A percentile compares a stretch with the other conserved stretches of the same genome.
Evolutionary conservation across 495 filamentous ascomycete genomes (phyloP).

Genomic region (Podospora pseudocomata): DNA sequence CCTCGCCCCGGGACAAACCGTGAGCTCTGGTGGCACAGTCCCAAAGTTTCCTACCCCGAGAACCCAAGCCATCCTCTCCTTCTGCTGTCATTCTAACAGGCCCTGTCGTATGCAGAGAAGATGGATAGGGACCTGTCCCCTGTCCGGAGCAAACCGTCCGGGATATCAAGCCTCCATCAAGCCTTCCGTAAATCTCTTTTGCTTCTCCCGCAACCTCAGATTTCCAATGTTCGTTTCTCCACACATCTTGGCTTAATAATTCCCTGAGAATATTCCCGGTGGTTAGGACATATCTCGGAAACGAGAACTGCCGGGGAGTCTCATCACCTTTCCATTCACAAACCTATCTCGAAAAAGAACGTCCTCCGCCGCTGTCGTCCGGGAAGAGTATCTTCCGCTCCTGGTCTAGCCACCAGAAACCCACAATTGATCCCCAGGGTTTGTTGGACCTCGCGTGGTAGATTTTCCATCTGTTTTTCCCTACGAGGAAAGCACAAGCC

Average conservation of each 20-base stretch:
- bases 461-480: background rate
- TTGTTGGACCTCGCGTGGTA: background rate
- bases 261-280: background rate
- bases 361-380: too few species aligned
- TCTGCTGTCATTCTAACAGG: too few species aligned
- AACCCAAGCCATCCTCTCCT: too few species aligned
- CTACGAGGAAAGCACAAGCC: background rate
- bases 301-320: background rate
- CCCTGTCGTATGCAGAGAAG: too few species aligned
- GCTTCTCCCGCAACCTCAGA: background rate
- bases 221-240: background rate
- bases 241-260: background rate
- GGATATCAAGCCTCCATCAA: background rate
- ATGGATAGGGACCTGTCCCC: too few species aligned
- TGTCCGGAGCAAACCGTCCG: background rate
- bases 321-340: background rate
- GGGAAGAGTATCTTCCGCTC: too few species aligned
- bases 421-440: background rate
- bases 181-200: background rate
- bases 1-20: too few species aligned
- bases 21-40: too few species aligned
- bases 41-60: too few species aligned
- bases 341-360: background rate
- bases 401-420: background rate
- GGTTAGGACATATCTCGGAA: background rate